Conservation (phyloP, 1,139 yeast genomes). For the Hemisphaericaspora subhashii region DNA sequence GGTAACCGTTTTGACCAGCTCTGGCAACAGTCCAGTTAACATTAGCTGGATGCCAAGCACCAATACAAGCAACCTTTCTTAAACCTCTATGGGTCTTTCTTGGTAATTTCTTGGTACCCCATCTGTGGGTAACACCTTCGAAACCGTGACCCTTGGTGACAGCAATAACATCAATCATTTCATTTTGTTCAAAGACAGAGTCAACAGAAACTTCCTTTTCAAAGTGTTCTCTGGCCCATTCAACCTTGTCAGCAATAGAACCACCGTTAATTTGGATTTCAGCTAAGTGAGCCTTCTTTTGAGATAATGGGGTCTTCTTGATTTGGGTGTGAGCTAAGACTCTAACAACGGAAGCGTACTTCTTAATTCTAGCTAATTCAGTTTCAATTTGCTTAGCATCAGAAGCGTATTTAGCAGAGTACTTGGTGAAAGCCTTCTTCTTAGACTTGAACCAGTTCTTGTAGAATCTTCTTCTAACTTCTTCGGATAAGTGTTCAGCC, state of each 20-base stretch:
- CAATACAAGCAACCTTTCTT: slow-evolving; percentile 99
- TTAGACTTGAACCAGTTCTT: slow-evolving; percentile 99
- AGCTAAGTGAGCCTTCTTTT: slow-evolving; percentile 99
- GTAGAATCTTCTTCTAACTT: slow-evolving; percentile 99
- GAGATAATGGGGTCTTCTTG: slow-evolving; percentile 98
- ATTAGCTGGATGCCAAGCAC: slow-evolving; percentile 99
- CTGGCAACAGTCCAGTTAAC: slow-evolving; percentile 99
- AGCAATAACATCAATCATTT: slow-evolving; percentile 97
- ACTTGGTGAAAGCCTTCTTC: slow-evolving; percentile 99
- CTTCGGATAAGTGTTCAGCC: slow-evolving; percentile 99
- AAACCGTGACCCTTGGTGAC: slow-evolving; percentile 99
- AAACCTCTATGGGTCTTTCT: slow-evolving; percentile 99
- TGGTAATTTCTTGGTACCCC: slow-evolving; percentile 99
- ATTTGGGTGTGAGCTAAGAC: slow-evolving; percentile 99
- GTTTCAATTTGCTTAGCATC: slow-evolving; percentile 87
- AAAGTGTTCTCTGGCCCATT: slow-evolving; percentile 98
- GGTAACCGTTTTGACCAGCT: slow-evolving; percentile 99
- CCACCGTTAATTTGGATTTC: slow-evolving; percentile 99
- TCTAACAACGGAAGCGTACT: slow-evolving; percentile 98
- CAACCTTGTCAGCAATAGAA: slow-evolving; percentile 93
- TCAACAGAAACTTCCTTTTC: slow-evolving; percentile 97
- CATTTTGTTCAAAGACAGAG: slow-evolving; percentile 97
- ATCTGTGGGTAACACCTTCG: slow-evolving; percentile 99
- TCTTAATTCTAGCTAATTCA: slow-evolving; percentile 97
- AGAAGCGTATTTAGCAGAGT: slow-evolving; percentile 97